These are phyloP conservation scores for Neurospora sp. DNA, from an alignment of 2,329 filamentous ascomycete species.

Conservation along the genomic window DNA sequence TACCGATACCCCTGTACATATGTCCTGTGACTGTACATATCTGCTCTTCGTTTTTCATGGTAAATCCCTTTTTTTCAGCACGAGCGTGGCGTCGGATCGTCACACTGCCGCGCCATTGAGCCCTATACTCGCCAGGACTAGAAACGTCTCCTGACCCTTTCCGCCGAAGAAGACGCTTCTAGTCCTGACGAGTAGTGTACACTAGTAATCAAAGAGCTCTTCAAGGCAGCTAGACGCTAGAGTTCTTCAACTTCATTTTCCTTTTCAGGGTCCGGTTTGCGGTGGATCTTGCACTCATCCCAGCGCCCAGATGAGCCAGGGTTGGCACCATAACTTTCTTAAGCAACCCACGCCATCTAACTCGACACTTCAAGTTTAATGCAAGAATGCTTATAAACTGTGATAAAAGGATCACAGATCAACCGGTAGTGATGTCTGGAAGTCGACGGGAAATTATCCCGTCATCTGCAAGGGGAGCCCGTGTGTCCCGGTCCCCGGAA, in stretches of 20 bases:
- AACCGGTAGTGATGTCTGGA: background rate
- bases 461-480: background rate
- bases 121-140: background rate
- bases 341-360: too few relatives aligned
- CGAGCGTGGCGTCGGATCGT: background rate
- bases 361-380: too few relatives aligned
- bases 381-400: too few relatives aligned
- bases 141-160: too few relatives aligned
- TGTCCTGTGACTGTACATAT: slow-evolving; percentile 14
- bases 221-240: background rate
- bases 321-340: too few relatives aligned
- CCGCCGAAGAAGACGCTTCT: too few relatives aligned
- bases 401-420: background rate
- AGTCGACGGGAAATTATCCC: background rate
- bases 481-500: background rate
- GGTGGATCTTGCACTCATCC: background rate
- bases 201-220: background rate
- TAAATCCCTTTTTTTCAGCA: slow-evolving; percentile 5
- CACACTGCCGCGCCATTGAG: background rate
- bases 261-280: background rate
- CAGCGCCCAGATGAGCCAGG: too few relatives aligned
- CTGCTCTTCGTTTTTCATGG: slow-evolving; percentile 8
- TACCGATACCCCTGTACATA: slow-evolving; percentile 18
- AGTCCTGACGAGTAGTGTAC: too few relatives aligned
- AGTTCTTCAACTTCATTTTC: background rate